Conservation (phyloP, 495 filamentous ascomycete genomes). For the Aspergillus coremiiformis region DNA sequence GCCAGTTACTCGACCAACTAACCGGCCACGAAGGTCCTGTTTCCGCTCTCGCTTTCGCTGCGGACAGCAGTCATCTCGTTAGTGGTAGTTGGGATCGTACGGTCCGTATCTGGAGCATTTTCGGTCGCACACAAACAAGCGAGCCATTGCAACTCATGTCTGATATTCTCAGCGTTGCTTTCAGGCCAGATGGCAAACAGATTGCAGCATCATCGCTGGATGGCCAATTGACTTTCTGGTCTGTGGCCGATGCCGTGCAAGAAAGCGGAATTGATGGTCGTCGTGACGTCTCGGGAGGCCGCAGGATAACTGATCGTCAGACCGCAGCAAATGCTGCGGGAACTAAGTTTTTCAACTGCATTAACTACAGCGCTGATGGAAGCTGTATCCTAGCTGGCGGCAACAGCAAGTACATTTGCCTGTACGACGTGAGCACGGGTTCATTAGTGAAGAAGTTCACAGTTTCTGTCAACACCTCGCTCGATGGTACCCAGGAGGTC, state of each 20-base stretch:
- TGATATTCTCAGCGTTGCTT: conserved; percentile 79
- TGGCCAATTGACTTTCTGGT: conserved; percentile 93
- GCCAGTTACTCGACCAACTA: conserved; percentile 84
- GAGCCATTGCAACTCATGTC: conserved; percentile 87
- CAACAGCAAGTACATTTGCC: conserved; percentile 94
- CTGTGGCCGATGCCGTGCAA: conserved; percentile 77
- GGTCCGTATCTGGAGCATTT: conserved; percentile 91
- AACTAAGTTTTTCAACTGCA: conserved; percentile 80
- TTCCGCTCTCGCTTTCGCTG: conserved; percentile 76
- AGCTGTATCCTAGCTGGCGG: conserved; percentile 82
- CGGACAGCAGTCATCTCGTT: conserved; percentile 71
- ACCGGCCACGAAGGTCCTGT: conserved; percentile 92
- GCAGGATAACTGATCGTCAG: conserved; percentile 74
- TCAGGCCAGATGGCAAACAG: conserved; percentile 85
- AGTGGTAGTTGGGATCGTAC: conserved; percentile 96
- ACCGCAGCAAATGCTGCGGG: conserved; percentile 85
- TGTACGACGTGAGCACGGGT: conserved; percentile 85
- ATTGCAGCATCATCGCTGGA: conserved; percentile 88
- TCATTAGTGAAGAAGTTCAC: conserved; percentile 91
- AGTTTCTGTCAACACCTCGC: conserved; percentile 83
- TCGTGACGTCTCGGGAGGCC: conserved; percentile 86
- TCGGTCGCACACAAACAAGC: conserved; percentile 85
- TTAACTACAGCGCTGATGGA: conserved; percentile 87
- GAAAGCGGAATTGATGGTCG: conserved; percentile 75
- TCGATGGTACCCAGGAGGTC: conserved; percentile 94